These are phyloP conservation scores for Lepidium aucheri DNA, from an alignment of 345 rosid species.

Conservation along the genomic window DNA sequence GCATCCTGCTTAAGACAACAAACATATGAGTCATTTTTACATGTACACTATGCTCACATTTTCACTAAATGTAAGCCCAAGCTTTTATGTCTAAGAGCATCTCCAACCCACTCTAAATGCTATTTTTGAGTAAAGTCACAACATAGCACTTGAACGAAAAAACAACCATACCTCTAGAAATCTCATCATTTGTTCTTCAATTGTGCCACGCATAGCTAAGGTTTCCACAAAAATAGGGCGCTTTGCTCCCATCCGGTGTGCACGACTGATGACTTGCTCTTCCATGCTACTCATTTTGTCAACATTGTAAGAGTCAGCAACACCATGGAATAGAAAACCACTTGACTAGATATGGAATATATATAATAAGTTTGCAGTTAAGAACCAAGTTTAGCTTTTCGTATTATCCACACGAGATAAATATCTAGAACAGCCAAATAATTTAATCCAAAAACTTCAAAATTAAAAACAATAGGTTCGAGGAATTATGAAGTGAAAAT, in stretches of 20 bases:
- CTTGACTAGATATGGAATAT: neutral
- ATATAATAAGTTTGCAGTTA: neutral
- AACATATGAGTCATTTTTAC: neutral
- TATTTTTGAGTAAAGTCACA: too few species aligned
- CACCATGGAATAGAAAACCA: neutral
- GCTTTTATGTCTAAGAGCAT: too few species aligned
- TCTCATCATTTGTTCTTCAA: slow-evolving; percentile 87
- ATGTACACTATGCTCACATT: neutral
- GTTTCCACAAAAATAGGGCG: slow-evolving; percentile 85
- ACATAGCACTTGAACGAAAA: neutral
- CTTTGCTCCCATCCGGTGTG: slow-evolving; percentile 90
- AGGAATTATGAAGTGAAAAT: neutral
- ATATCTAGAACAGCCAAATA: neutral
- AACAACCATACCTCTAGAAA: slow-evolving; percentile 56
- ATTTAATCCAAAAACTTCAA: neutral
- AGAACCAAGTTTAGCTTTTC: neutral
- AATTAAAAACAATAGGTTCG: neutral
- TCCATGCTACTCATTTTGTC: slow-evolving; percentile 56
- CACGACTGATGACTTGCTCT: slow-evolving; percentile 93
- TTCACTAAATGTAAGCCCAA: neutral
- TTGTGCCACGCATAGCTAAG: slow-evolving; percentile 81
- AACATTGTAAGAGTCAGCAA: slow-evolving; percentile 8
- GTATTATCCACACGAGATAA: neutral
- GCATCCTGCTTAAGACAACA: slow-evolving; percentile 44
- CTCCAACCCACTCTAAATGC: too few species aligned